Conservation (phyloP, 2,329 filamentous ascomycete genomes). For the Penicillium sp. region DNA sequence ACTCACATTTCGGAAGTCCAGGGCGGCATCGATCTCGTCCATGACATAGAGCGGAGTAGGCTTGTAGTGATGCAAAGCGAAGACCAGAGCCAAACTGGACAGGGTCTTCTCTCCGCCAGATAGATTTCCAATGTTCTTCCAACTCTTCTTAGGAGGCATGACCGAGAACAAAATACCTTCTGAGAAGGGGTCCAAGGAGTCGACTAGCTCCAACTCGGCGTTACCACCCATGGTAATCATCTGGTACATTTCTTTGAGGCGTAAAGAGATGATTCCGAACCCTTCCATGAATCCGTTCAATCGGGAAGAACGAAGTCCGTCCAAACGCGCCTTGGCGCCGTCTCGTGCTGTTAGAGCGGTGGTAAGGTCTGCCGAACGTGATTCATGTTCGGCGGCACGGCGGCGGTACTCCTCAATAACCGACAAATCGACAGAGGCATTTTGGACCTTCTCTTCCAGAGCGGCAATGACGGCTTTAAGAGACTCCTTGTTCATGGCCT, state of each 20-base stretch:
- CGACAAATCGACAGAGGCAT: constrained; percentile 80
- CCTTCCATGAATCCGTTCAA: constrained; percentile 98
- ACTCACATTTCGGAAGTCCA: constrained; percentile 97
- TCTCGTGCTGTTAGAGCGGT: constrained; percentile 76
- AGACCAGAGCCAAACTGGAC: constrained; percentile 90
- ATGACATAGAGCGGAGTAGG: constrained; percentile 97
- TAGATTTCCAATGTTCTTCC: constrained; percentile 98
- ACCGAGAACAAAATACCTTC: constrained; percentile 97
- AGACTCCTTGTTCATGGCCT: constrained; percentile 61
- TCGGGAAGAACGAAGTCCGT: constrained; percentile 84
- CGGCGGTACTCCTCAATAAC: constrained; percentile 88
- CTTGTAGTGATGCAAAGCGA: constrained; percentile 96
- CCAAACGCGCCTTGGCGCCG: constrained; percentile 83
- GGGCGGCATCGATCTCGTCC: constrained; percentile 97
- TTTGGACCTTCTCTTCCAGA: constrained; percentile 74
- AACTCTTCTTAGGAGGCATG: constrained; percentile 99
- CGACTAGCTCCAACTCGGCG: constrained; percentile 93
- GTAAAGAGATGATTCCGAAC: constrained; percentile 87
- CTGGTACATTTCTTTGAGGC: constrained; percentile 99
- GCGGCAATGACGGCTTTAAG: constrained; percentile 65
- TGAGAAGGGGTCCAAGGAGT: constrained; percentile 92
- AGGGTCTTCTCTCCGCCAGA: constrained; percentile 97
- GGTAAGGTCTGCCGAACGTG: constrained; percentile 79
- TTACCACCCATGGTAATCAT: constrained; percentile 99
- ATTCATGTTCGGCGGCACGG: constrained; percentile 76